These are phyloP conservation scores for Debaryomyces coudertii DNA, from an alignment of 1,139 yeast genomes.

Conservation along the genomic window DNA sequence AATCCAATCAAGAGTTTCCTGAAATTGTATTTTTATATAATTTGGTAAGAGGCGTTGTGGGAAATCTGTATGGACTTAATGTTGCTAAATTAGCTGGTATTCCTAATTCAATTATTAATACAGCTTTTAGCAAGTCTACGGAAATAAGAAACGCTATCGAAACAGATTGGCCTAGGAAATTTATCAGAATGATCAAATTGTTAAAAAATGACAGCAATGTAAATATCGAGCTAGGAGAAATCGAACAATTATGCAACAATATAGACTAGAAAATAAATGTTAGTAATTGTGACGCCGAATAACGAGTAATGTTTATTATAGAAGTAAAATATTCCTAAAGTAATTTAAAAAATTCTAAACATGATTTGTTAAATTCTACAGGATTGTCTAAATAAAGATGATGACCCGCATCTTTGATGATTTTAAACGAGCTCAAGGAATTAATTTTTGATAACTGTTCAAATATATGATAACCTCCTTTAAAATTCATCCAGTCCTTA, in stretches of 20 bases:
- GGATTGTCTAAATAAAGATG: constrained; percentile 48
- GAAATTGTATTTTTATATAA: constrained; percentile 64
- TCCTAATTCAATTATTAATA: constrained; percentile 49
- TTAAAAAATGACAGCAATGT: constrained; percentile 5
- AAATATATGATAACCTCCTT: constrained; percentile 43
- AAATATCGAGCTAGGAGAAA: constrained; percentile 10
- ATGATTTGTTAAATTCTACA: constrained; percentile 30
- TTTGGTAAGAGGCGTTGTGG: constrained; percentile 59
- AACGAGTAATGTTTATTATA: background rate
- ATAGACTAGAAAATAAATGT: constrained; percentile 7
- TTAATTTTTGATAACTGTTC: constrained; percentile 26
- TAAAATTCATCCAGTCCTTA: constrained; percentile 49
- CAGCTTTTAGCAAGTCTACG: constrained; percentile 53
- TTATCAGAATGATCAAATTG: constrained; percentile 9
- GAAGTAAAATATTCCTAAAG: background rate
- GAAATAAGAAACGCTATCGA: constrained; percentile 39
- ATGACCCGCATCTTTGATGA: constrained; percentile 46
- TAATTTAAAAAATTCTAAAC: constrained; percentile 31
- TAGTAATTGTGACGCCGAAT: background rate
- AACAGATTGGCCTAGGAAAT: constrained; percentile 11
- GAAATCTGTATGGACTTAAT: constrained; percentile 74
- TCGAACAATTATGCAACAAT: constrained; percentile 14
- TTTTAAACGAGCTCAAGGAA: constrained; percentile 22
- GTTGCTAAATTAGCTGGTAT: constrained; percentile 75
- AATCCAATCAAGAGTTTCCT: constrained; percentile 36